A percentile compares a stretch with the other conserved stretches of the same genome.
phyloP scores from a whole-genome alignment of 306 rosid species.

The Leucaena leucocephala region DNA sequence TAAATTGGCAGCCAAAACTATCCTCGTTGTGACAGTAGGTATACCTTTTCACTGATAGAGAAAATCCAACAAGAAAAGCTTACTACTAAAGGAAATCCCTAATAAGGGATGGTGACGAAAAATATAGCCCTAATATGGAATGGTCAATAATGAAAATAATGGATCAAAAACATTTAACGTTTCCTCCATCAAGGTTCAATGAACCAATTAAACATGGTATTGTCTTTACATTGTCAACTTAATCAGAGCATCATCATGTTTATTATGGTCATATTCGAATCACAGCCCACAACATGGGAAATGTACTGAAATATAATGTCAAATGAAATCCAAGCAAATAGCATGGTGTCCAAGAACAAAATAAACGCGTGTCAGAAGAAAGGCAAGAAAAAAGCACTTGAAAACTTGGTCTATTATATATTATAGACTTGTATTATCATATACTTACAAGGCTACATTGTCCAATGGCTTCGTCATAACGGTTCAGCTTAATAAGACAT shows the following conservation, averaged over 20 bases:
- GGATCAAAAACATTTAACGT: neutral
- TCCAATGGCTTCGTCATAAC: slow-evolving; percentile 83
- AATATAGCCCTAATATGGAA: neutral
- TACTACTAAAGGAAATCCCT: neutral
- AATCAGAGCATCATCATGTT: slow-evolving; percentile 6
- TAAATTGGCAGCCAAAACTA: slow-evolving; percentile 6
- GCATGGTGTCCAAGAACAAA: slow-evolving; percentile 5
- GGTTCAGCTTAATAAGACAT: slow-evolving; percentile 83
- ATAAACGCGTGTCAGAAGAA: neutral
- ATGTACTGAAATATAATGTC: neutral
- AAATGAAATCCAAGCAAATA: neutral
- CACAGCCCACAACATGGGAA: slow-evolving; percentile 15
- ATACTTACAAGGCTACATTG: slow-evolving; percentile 81
- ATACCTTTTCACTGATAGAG: slow-evolving; percentile 1
- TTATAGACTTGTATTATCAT: neutral
- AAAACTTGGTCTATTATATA: neutral
- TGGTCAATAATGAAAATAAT: neutral
- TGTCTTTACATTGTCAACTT: neutral
- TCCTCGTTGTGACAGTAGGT: neutral
- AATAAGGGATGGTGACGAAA: neutral
- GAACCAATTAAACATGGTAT: neutral
- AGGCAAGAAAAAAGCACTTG: neutral
- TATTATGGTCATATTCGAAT: slow-evolving; percentile 20
- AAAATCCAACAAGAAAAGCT: slow-evolving; percentile 11
- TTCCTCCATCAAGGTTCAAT: slow-evolving; percentile 16